Evolutionary conservation across 1,139 yeast genomes (phyloP).

Genomic region (Saccharomyces hybrid): DNA sequence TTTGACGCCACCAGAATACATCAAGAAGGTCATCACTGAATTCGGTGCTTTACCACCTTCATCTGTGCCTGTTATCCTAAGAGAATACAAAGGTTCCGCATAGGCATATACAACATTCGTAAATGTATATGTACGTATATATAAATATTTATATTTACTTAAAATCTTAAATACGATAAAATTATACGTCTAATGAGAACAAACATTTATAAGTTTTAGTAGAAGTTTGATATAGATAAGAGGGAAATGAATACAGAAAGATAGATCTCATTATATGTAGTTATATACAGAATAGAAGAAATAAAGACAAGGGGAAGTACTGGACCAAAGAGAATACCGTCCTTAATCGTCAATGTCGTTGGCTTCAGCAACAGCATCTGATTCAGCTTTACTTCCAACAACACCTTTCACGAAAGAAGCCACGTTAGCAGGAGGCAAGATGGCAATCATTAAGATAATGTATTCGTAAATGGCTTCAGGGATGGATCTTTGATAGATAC

Average conservation of each 20-base stretch:
- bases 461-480: conserved; percentile 76
- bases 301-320: not conserved
- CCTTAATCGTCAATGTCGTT: conserved; percentile 24
- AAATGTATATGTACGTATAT: not conserved
- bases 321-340: too few relatives aligned
- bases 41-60: conserved; percentile 95
- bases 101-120: conserved; percentile 5
- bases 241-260: not conserved
- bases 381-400: conserved; percentile 17
- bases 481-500: conserved; percentile 80
- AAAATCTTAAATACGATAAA: not conserved
- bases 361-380: conserved; percentile 13
- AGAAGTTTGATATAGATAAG: not conserved
- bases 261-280: not conserved
- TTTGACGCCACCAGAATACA: conserved; percentile 87
- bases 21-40: conserved; percentile 92
- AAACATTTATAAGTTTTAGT: not conserved
- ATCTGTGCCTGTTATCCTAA: conserved; percentile 89
- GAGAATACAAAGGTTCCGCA: conserved; percentile 66
- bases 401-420: conserved; percentile 55
- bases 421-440: conserved; percentile 79
- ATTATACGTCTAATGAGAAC: not conserved
- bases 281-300: conserved; percentile 1
- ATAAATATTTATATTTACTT: not conserved
- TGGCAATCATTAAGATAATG: conserved; percentile 80